Conservation (phyloP, 140 eudicot species). For the Stevia rebaudiana region DNA sequence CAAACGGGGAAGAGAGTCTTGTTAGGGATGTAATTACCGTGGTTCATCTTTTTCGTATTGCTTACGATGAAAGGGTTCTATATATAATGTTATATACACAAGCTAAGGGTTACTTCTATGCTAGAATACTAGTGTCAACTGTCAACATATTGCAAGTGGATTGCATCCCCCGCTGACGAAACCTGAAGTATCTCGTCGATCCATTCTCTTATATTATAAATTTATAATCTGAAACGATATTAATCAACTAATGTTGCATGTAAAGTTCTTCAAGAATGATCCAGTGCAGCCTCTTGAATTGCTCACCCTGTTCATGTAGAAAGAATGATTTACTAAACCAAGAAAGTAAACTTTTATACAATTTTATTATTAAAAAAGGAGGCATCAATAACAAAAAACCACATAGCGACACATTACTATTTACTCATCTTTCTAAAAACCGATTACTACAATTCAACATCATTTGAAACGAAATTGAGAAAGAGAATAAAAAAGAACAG, state of each 20-base stretch:
- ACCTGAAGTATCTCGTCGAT: slow-evolving; percentile 96
- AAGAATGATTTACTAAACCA: not conserved
- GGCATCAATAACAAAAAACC: too few relatives aligned
- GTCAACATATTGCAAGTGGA: slow-evolving; percentile 34
- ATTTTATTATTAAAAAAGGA: too few relatives aligned
- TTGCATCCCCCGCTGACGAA: slow-evolving; percentile 90
- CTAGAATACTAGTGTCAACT: slow-evolving; percentile 49
- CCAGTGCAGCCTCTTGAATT: slow-evolving; percentile 20
- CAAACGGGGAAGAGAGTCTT: too few relatives aligned
- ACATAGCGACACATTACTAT: too few relatives aligned
- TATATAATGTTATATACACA: slow-evolving; percentile 10
- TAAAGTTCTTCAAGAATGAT: slow-evolving; percentile 20
- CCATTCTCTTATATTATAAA: slow-evolving; percentile 61
- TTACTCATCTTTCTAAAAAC: too few relatives aligned
- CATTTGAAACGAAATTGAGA: too few relatives aligned
- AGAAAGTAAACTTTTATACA: too few relatives aligned
- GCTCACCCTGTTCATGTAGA: slow-evolving; percentile 52
- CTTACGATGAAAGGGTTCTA: too few relatives aligned
- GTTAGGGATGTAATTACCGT: too few relatives aligned
- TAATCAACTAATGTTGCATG: slow-evolving; percentile 27
- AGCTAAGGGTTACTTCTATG: slow-evolving; percentile 25
- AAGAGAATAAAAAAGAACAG: too few relatives aligned
- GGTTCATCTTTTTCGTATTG: too few relatives aligned
- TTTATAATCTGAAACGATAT: slow-evolving; percentile 21
- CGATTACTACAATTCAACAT: too few relatives aligned